Evolutionary conservation across 371 early-diverging fungal species (phyloP), one percentile per base, ranked within the genome.

Genomic region (Mortierella sp.): DNA sequence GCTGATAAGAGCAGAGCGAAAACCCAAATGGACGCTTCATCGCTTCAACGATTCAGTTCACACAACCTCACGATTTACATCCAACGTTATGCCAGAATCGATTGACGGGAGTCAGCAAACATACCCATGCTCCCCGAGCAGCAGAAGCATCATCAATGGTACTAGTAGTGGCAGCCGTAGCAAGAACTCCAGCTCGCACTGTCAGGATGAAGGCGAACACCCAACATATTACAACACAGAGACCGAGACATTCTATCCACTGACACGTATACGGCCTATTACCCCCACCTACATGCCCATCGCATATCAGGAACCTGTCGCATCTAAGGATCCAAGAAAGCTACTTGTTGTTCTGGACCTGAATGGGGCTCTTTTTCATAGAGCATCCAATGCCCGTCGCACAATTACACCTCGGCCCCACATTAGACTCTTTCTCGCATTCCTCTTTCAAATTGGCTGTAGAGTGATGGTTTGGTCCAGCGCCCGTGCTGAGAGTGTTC

Each of bases 401-500:
- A 68, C 79, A 0, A 73, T 85, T 75, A 69, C 57, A 56, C 62
- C 64, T 2, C 84, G 93, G 2, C 93, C 93, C 0, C 70, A 83
- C 53, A 64, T 89, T 19, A 49, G 55, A 1, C 43, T 67, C 3
- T 92, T 93, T 50, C 61, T 92, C 32, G 51, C 80, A 6, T 92
- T 86, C 64, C 72, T 89, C 0, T 83, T 90, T 47, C 39, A 69
- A 14, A 11, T n/a, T n/a, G 63, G 86, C 59, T 93, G 87, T 78
- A 75, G 80, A 6, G 92, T 93, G 28, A 90, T 92, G 90, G 79
- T 93, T 6, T 93, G 93, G 93, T 91, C 91, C 42, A 90, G 92
- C 15, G 92, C 93, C 0, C 84, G 84, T 41, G 84, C 86, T 0
- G 55, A 60, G 0, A 90, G 84, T 26, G 89, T 93, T 1, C 59